Conservation (phyloP, 345 rosid species). For the Litchi chinensis region DNA sequence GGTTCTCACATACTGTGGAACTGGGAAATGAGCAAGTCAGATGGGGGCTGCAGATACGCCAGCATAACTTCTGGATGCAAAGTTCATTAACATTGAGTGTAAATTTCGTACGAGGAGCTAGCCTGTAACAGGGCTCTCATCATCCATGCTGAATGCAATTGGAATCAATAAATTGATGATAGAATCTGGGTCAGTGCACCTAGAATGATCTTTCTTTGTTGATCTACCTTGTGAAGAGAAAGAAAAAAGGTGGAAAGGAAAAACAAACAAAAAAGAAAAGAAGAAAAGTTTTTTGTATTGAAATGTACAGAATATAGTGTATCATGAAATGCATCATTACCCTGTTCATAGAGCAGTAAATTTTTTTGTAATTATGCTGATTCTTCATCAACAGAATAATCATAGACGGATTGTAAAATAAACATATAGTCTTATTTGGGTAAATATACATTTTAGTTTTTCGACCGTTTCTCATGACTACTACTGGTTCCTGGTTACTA, state of each 20-base stretch:
- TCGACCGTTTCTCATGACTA: no score
- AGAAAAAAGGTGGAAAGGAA: neutral
- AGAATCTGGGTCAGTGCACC: neutral
- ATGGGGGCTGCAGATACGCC: neutral
- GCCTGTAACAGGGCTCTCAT: neutral
- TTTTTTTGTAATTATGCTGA: neutral
- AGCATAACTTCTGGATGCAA: neutral
- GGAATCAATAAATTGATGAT: neutral
- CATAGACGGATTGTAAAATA: no score
- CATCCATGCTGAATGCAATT: neutral
- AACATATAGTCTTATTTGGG: no score
- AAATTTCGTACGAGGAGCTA: neutral
- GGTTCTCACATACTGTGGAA: neutral
- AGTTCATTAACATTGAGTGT: neutral
- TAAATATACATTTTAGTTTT: no score
- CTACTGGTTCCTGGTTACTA: no score
- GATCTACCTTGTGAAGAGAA: neutral
- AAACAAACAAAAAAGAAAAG: neutral
- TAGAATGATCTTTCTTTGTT: neutral
- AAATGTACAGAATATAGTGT: constrained; percentile 27
- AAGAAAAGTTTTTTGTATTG: neutral
- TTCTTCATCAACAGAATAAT: no score
- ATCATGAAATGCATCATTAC: neutral
- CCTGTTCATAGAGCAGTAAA: constrained; percentile 3
- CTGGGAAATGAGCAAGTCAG: constrained; percentile 2